phyloP scores from a whole-genome alignment of 805 yeast species.

The Teunomyces tritomae region DNA sequence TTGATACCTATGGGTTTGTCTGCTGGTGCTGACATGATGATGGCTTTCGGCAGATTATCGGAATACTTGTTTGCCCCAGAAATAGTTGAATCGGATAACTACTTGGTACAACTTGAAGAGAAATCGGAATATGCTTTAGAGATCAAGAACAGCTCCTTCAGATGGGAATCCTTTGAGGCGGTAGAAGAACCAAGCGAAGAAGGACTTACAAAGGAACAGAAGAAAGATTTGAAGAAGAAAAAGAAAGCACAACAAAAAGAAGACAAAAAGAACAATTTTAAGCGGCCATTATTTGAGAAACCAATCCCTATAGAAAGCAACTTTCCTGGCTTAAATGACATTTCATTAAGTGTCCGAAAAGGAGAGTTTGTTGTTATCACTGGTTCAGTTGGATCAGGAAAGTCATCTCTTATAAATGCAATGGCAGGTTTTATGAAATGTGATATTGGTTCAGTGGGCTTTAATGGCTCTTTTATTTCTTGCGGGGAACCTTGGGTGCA shows the following conservation, averaged over 20 bases:
- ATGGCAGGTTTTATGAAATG: conserved; percentile 37
- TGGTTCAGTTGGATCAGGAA: conserved; percentile 38
- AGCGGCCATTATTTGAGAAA: background rate
- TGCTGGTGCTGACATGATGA: conserved; percentile 11
- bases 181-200: conserved; percentile 4
- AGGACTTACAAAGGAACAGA: background rate
- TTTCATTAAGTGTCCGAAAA: conserved; percentile 23
- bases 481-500: conserved; percentile 40
- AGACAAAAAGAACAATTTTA: background rate
- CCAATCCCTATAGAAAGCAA: background rate
- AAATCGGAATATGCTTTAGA: conserved; percentile 16
- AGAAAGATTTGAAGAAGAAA: background rate
- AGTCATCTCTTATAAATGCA: conserved; percentile 35
- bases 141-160: conserved; percentile 23
- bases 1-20: conserved; percentile 14
- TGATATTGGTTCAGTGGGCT: conserved; percentile 18
- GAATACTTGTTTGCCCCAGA: conserved; percentile 27
- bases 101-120: background rate
- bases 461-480: conserved; percentile 26
- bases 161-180: conserved; percentile 25
- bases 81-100: conserved; percentile 5
- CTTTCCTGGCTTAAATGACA: conserved; percentile 16
- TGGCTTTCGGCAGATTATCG: conserved; percentile 17
- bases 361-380: conserved; percentile 38
- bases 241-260: background rate